phyloP scores from a whole-genome alignment of 164 flowering plant genomes.

The Chloranthus sessilifolius region DNA sequence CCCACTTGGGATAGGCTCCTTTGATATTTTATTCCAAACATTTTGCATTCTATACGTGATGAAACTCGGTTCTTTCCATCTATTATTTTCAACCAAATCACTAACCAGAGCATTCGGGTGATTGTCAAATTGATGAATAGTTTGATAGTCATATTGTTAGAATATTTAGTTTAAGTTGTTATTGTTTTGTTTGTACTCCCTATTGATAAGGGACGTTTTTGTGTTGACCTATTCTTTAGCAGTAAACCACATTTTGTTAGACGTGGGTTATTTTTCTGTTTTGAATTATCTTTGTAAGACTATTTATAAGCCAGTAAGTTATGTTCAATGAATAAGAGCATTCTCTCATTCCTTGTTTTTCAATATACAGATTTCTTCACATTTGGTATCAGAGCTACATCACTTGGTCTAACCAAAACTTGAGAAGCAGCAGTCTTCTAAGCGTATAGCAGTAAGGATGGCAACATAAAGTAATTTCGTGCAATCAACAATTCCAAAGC shows the following conservation, averaged over 20 bases:
- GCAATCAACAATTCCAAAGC: no score
- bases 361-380: neutral
- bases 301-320: neutral
- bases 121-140: no score
- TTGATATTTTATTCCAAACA: no score
- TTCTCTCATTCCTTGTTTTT: neutral
- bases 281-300: neutral
- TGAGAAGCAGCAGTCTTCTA: conserved; percentile 1
- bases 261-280: neutral
- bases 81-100: no score
- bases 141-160: no score
- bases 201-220: neutral
- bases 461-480: neutral
- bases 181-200: neutral
- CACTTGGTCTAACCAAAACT: neutral
- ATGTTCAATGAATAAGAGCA: neutral
- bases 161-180: neutral
- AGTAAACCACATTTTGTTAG: neutral
- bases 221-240: neutral
- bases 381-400: neutral
- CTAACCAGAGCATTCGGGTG: no score
- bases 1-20: no score
- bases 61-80: no score
- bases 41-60: no score
- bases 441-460: neutral